Evolutionary conservation across 345 rosid genomes (phyloP).

Genomic region (Carallia brachiata): DNA sequence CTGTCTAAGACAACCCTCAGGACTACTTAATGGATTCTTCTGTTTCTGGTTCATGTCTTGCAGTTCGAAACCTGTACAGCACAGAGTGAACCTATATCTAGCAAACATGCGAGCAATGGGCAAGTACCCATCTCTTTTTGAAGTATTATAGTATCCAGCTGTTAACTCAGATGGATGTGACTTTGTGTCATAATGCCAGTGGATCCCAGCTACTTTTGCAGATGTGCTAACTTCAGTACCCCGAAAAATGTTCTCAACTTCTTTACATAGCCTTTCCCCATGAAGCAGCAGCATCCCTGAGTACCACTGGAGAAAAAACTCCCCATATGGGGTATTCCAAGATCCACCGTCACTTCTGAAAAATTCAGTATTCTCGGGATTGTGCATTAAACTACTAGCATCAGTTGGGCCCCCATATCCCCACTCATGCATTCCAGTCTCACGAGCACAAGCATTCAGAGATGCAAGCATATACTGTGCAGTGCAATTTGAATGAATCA

Average conservation of each 20-base stretch:
- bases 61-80: constrained; percentile 48
- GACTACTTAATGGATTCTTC: constrained; percentile 39
- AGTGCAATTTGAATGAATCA: background rate
- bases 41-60: constrained; percentile 38
- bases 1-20: constrained; percentile 44
- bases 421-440: constrained; percentile 43
- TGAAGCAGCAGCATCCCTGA: constrained; percentile 47
- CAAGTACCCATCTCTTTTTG: constrained; percentile 41
- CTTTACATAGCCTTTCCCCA: constrained; percentile 47
- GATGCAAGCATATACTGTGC: constrained; percentile 52
- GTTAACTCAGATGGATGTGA: constrained; percentile 53
- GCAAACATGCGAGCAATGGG: constrained; percentile 46
- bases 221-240: constrained; percentile 36
- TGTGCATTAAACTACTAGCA: constrained; percentile 34
- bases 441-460: constrained; percentile 41
- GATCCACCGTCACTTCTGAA: constrained; percentile 42
- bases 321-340: constrained; percentile 43
- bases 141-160: constrained; percentile 52
- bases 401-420: constrained; percentile 42
- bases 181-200: constrained; percentile 45
- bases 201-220: constrained; percentile 44
- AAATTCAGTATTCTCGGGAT: constrained; percentile 41
- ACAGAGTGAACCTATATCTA: constrained; percentile 35
- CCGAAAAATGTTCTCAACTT: constrained; percentile 39
- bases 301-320: constrained; percentile 54